These are phyloP conservation scores for Calocybe cyanea DNA, from an alignment of 768 basidiomycete species.

Conservation along the genomic window DNA sequence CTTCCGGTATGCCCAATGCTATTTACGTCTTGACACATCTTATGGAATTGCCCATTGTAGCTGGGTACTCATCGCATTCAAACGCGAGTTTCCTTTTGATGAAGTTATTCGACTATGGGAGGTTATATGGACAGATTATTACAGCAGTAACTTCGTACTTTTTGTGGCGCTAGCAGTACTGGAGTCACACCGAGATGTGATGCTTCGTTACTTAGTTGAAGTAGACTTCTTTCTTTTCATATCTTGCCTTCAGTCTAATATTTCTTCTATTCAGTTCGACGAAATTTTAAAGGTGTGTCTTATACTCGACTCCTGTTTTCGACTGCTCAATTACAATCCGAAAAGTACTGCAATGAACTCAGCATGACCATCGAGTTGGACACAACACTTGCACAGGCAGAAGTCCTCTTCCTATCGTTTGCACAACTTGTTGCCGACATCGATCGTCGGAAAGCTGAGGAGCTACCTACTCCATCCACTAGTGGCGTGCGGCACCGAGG, in stretches of 20 bases:
- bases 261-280: slow-evolving; percentile 62
- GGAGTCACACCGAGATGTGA: slow-evolving; percentile 93
- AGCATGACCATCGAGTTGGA: slow-evolving; percentile 98
- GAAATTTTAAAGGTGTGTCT: slow-evolving; percentile 64
- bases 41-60: slow-evolving; percentile 31
- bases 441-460: slow-evolving; percentile 73
- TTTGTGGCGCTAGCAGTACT: slow-evolving; percentile 93
- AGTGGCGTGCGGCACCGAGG: slow-evolving; percentile 22
- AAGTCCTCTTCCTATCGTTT: slow-evolving; percentile 94
- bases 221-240: slow-evolving; percentile 32
- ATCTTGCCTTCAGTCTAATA: background rate
- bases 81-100: slow-evolving; percentile 93
- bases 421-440: slow-evolving; percentile 84
- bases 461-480: slow-evolving; percentile 34
- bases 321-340: slow-evolving; percentile 2
- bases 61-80: slow-evolving; percentile 91
- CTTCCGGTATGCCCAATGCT: slow-evolving; percentile 65
- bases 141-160: slow-evolving; percentile 83
- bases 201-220: slow-evolving; percentile 92
- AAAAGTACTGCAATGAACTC: slow-evolving; percentile 87
- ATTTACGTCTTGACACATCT: background rate
- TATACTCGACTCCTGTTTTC: background rate
- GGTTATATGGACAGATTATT: slow-evolving; percentile 88
- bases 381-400: slow-evolving; percentile 91
- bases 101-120: slow-evolving; percentile 93